A percentile compares a stretch with the other conserved stretches of the same genome.
Evolutionary conservation across 352 stramenopile species (phyloP).

Genomic region (Phytophthora aleatoria): DNA sequence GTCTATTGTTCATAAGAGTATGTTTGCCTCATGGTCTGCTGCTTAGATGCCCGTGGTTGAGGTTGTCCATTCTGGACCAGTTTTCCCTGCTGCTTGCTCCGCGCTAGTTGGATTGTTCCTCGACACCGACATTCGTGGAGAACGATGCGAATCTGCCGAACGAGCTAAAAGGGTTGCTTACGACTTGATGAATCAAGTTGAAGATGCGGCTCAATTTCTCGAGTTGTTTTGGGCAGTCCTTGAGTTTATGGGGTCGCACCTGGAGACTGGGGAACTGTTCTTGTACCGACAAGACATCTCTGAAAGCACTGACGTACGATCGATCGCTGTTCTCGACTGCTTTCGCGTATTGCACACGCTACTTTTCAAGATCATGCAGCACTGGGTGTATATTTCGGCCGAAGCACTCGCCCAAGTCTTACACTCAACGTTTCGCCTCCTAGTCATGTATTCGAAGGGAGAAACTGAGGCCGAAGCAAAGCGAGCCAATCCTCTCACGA

Average conservation of each 20-base stretch:
- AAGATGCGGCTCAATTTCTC: slow-evolving; percentile 54
- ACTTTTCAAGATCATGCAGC: slow-evolving; percentile 35
- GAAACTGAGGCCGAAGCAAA: slow-evolving; percentile 32
- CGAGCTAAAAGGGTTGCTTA: slow-evolving; percentile 43
- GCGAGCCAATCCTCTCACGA: slow-evolving; percentile 27
- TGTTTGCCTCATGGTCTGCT: slow-evolving; percentile 12
- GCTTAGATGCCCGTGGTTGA: slow-evolving; percentile 58
- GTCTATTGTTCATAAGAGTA: not conserved
- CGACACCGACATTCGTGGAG: slow-evolving; percentile 16
- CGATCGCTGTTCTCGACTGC: slow-evolving; percentile 35
- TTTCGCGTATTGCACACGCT: slow-evolving; percentile 50
- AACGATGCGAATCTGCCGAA: slow-evolving; percentile 10
- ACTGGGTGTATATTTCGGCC: slow-evolving; percentile 65
- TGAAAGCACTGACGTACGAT: slow-evolving; percentile 2
- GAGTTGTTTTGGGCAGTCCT: slow-evolving; percentile 58
- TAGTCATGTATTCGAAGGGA: slow-evolving; percentile 43
- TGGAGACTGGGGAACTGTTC: slow-evolving; percentile 33
- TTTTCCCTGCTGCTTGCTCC: slow-evolving; percentile 39
- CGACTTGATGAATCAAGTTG: slow-evolving; percentile 44
- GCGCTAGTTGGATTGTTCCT: slow-evolving; percentile 45
- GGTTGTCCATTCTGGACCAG: slow-evolving; percentile 49
- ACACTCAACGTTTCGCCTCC: slow-evolving; percentile 47
- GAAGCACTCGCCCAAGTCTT: slow-evolving; percentile 51
- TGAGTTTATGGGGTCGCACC: slow-evolving; percentile 40
- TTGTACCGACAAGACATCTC: slow-evolving; percentile 30